Conservation (phyloP, 345 rosid genomes). For the Sapria himalayana region DNA sequence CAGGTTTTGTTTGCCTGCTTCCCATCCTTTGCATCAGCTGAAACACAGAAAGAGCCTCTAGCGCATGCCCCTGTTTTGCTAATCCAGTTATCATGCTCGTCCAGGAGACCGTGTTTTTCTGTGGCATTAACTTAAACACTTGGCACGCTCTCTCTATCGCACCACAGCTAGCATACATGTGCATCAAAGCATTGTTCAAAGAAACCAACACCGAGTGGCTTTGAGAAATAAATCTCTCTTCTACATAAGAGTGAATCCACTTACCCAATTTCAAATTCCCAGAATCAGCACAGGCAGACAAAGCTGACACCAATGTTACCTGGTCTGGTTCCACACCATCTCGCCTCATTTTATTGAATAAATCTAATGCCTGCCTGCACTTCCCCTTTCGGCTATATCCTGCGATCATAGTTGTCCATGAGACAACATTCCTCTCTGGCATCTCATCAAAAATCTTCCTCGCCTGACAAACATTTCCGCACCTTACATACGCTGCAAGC, state of each 20-base stretch:
- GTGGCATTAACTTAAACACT: slow-evolving; percentile 15
- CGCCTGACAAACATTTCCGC: slow-evolving; percentile 14
- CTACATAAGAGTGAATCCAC: slow-evolving; percentile 18
- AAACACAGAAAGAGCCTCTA: slow-evolving; percentile 19
- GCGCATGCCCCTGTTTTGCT: slow-evolving; percentile 21
- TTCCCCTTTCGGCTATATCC: slow-evolving; percentile 16
- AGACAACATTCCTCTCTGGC: slow-evolving; percentile 18
- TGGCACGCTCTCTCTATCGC: slow-evolving; percentile 17
- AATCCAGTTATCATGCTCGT: slow-evolving; percentile 21
- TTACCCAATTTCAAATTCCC: slow-evolving; percentile 17
- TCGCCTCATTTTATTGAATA: slow-evolving; percentile 19
- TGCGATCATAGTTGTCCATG: slow-evolving; percentile 23
- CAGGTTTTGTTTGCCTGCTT: slow-evolving; percentile 14
- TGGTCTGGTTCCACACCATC: slow-evolving; percentile 15
- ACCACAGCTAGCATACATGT: slow-evolving; percentile 34
- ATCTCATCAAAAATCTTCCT: slow-evolving; percentile 16
- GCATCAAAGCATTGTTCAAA: slow-evolving; percentile 21
- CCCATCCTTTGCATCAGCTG: slow-evolving; percentile 20
- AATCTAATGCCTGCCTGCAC: slow-evolving; percentile 17
- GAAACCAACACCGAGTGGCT: slow-evolving; percentile 10
- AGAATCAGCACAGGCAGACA: slow-evolving; percentile 23
- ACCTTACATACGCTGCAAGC: slow-evolving; percentile 15
- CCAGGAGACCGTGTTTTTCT: slow-evolving; percentile 19
- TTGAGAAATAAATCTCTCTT: slow-evolving; percentile 4
- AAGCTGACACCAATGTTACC: slow-evolving; percentile 16